Evolutionary conservation across 2,329 filamentous ascomycete species (phyloP).

Genomic region (Microcera coccophila): DNA sequence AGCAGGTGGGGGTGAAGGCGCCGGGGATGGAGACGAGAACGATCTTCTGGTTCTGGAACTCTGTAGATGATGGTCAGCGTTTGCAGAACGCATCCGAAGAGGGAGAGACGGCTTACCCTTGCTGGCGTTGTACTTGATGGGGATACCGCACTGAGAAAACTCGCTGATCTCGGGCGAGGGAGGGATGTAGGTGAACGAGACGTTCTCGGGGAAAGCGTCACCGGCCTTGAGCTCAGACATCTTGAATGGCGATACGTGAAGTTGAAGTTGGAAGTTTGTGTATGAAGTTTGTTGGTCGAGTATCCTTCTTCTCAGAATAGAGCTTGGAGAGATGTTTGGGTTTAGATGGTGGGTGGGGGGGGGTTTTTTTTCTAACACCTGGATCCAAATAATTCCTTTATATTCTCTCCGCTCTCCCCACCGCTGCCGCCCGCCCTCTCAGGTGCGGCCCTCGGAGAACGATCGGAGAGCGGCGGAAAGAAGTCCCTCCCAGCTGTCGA

Average conservation of each 20-base stretch:
- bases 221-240: conserved; percentile 71
- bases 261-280: not conserved
- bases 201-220: conserved; percentile 75
- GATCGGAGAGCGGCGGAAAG: not conserved
- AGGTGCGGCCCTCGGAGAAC: not conserved
- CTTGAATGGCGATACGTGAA: not conserved
- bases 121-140: conserved; percentile 73
- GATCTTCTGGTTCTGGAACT: conserved; percentile 55
- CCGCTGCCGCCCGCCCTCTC: not conserved
- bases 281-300: not conserved
- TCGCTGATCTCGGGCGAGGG: conserved; percentile 65
- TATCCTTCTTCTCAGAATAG: not conserved
- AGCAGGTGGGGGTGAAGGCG: conserved; percentile 85
- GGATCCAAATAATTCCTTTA: not conserved
- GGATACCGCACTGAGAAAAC: conserved; percentile 73
- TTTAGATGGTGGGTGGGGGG: conserved; percentile 3
- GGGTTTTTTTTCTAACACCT: conserved; percentile 1
- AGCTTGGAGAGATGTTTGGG: conserved; percentile 4
- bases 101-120: conserved; percentile 49
- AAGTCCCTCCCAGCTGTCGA: not conserved
- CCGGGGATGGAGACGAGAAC: conserved; percentile 57
- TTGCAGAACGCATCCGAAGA: conserved; percentile 4
- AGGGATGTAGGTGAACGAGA: conserved; percentile 81
- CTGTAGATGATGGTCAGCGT: conserved; percentile 30
- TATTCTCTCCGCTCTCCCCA: not conserved